These are phyloP conservation scores for Annulohypoxylon bovei DNA, from an alignment of 495 filamentous ascomycete genomes.

Conservation along the genomic window DNA sequence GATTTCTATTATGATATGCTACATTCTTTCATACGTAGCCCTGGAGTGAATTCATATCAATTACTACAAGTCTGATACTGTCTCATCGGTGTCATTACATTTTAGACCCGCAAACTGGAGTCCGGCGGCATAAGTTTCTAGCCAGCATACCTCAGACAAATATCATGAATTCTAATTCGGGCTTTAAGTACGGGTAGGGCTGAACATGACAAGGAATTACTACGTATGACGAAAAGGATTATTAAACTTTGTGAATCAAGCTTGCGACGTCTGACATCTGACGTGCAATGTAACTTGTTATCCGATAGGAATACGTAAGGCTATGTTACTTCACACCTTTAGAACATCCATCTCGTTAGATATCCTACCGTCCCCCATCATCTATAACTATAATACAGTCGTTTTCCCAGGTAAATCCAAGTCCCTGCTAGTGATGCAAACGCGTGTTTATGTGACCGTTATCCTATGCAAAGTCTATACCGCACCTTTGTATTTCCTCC, in stretches of 20 bases:
- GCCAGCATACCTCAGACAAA: not conserved
- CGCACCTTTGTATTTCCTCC: conserved; percentile 7
- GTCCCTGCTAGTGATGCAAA: conserved; percentile 21
- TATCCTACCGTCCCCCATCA: not conserved
- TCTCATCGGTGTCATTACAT: not conserved
- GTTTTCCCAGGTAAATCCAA: conserved; percentile 13
- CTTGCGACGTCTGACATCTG: conserved; percentile 6
- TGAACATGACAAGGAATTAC: not conserved
- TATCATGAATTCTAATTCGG: not conserved
- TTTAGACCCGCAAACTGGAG: not conserved
- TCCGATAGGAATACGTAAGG: not conserved
- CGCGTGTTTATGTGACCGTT: conserved; percentile 28
- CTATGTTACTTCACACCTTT: not conserved
- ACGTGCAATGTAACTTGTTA: not conserved
- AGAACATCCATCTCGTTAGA: not conserved
- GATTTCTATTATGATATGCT: not conserved
- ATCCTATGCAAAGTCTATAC: conserved; percentile 13
- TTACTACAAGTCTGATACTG: not conserved
- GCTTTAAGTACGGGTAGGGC: conserved; percentile 3
- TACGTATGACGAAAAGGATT: not conserved
- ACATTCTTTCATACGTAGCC: not conserved
- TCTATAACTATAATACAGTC: conserved; percentile 34
- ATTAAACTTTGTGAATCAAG: conserved; percentile 10
- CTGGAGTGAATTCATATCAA: not conserved
- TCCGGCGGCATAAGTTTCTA: not conserved